phyloP scores from a whole-genome alignment of 495 filamentous ascomycete species.

The Tuber calosporum region DNA sequence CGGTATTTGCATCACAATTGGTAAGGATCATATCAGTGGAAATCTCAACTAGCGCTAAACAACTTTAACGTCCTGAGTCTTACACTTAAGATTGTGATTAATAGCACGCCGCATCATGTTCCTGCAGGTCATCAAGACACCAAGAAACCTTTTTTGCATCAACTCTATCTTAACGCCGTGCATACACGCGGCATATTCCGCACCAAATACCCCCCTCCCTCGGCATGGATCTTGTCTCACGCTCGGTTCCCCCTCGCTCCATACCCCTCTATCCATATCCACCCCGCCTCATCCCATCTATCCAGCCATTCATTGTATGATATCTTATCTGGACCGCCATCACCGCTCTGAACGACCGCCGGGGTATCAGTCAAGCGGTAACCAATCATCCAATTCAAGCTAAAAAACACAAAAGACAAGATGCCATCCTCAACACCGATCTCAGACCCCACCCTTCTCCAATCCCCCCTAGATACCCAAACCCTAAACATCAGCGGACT shows the following conservation, averaged over 20 bases:
- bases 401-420: background rate
- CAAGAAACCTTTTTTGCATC: background rate
- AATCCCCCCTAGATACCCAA: background rate
- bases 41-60: background rate
- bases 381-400: background rate
- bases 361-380: constrained; percentile 21
- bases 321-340: background rate
- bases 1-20: background rate
- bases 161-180: background rate
- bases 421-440: background rate
- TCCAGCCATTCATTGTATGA: background rate
- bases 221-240: background rate
- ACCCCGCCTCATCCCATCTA: background rate
- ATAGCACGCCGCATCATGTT: background rate
- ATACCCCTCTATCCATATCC: background rate
- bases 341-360: constrained; percentile 43
- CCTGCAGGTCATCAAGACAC: background rate
- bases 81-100: background rate
- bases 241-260: background rate
- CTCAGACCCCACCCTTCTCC: background rate
- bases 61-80: background rate
- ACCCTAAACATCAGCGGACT: constrained; percentile 16
- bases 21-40: background rate
- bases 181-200: background rate
- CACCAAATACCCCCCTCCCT: no score